Conservation (phyloP, 176 grass and related monocot genomes). For the Aegilops speltoides region DNA sequence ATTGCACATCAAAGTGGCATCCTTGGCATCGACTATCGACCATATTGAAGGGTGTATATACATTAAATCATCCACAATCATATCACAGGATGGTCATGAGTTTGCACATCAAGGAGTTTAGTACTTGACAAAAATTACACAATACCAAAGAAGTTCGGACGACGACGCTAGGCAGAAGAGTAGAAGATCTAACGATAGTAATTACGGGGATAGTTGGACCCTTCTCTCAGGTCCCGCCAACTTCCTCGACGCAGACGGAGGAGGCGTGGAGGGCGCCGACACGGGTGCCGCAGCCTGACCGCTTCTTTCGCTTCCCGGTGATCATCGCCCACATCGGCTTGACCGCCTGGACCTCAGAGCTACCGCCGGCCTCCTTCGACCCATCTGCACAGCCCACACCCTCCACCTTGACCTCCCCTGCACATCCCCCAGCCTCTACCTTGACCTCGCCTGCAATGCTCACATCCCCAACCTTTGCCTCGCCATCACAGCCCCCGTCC, state of each 20-base stretch:
- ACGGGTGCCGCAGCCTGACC: conserved; percentile 31
- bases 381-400: not conserved
- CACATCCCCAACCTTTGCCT: conserved; percentile 14
- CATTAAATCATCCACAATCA: conserved; percentile 32
- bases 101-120: conserved; percentile 25
- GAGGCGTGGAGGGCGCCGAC: conserved; percentile 10
- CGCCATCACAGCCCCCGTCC: not conserved
- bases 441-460: not conserved
- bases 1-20: not conserved
- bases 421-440: not conserved
- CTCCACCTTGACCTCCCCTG: not conserved
- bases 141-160: conserved; percentile 37
- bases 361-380: not conserved
- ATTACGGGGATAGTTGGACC: conserved; percentile 28
- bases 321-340: conserved; percentile 42
- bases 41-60: conserved; percentile 26
- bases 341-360: not conserved
- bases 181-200: conserved; percentile 13
- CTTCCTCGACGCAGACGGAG: conserved; percentile 27
- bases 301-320: conserved; percentile 37
- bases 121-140: conserved; percentile 23
- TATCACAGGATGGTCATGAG: conserved; percentile 1
- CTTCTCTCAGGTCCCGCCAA: conserved; percentile 24
- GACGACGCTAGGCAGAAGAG: conserved; percentile 23
- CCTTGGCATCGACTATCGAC: not conserved